phyloP scores from a whole-genome alignment of 2,329 filamentous ascomycete genomes.

The Alternaria panax region DNA sequence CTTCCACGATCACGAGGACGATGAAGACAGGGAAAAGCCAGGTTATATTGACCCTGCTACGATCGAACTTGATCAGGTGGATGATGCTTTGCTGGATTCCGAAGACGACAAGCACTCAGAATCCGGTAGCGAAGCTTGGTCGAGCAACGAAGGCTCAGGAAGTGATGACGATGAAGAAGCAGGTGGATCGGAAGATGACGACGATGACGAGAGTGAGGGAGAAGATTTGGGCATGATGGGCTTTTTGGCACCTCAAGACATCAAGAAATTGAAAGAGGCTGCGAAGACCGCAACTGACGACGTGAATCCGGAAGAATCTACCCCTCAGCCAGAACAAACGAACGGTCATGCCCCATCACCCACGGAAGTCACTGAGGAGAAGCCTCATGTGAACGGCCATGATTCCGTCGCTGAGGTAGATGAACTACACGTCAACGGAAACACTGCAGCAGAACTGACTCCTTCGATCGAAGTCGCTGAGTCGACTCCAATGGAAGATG shows the following conservation, averaged over 20 bases:
- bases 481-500: constrained; percentile 23
- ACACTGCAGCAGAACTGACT: constrained; percentile 4
- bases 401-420: constrained; percentile 7
- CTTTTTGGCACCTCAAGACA: constrained; percentile 43
- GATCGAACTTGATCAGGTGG: constrained; percentile 52
- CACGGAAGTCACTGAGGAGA: constrained; percentile 55
- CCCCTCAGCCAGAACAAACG: constrained; percentile 17
- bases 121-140: constrained; percentile 48
- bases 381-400: constrained; percentile 33
- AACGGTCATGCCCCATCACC: constrained; percentile 48
- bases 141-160: constrained; percentile 48
- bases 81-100: constrained; percentile 50
- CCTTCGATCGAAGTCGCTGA: constrained; percentile 26
- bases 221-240: constrained; percentile 45
- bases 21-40: constrained; percentile 21
- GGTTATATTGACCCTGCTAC: constrained; percentile 46
- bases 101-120: constrained; percentile 40
- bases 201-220: constrained; percentile 47
- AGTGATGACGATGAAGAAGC: constrained; percentile 27
- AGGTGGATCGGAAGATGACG: constrained; percentile 22
- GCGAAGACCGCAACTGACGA: constrained; percentile 38
- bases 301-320: constrained; percentile 50
- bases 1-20: constrained; percentile 28
- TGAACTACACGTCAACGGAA: constrained; percentile 22
- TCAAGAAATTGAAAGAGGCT: constrained; percentile 46